phyloP scores from a whole-genome alignment of 2,329 filamentous ascomycete species.

The Apiospora hydei region DNA sequence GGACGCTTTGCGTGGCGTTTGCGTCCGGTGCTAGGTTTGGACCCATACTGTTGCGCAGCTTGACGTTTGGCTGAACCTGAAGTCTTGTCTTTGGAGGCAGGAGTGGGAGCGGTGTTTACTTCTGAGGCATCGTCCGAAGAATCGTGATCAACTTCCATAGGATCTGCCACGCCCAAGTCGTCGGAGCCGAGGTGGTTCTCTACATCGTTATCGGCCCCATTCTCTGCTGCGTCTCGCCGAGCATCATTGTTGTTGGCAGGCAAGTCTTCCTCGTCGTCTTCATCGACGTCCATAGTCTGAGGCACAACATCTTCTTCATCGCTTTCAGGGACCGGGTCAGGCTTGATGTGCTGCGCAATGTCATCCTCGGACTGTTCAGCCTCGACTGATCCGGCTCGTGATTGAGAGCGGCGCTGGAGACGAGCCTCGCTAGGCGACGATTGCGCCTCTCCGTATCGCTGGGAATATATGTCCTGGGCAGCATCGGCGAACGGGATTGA shows the following conservation, averaged over 20 bases:
- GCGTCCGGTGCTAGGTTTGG: constrained; percentile 33
- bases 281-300: constrained; percentile 23
- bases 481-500: constrained; percentile 33
- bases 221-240: not conserved
- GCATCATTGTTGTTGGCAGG: not conserved
- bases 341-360: constrained; percentile 1
- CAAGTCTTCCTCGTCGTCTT: constrained; percentile 5
- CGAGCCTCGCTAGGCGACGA: constrained; percentile 24
- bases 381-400: constrained; percentile 13
- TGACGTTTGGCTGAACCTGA: not conserved
- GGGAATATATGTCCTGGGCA: constrained; percentile 36
- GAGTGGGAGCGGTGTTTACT: not conserved
- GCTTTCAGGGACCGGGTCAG: constrained; percentile 26
- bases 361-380: constrained; percentile 26
- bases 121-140: not conserved
- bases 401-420: constrained; percentile 24
- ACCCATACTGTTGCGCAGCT: constrained; percentile 28
- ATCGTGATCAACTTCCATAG: constrained; percentile 6
- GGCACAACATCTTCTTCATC: constrained; percentile 26
- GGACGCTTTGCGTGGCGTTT: constrained; percentile 38
- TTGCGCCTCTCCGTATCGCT: constrained; percentile 30
- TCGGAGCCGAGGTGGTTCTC: constrained; percentile 24
- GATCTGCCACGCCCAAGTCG: constrained; percentile 24
- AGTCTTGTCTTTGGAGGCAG: constrained; percentile 25
- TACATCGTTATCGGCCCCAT: not conserved